Evolutionary conservation across 2,329 filamentous ascomycete species (phyloP), one percentile per base, ranked within the genome.

Genomic region (Aspergillus oerlinghausenensis): DNA sequence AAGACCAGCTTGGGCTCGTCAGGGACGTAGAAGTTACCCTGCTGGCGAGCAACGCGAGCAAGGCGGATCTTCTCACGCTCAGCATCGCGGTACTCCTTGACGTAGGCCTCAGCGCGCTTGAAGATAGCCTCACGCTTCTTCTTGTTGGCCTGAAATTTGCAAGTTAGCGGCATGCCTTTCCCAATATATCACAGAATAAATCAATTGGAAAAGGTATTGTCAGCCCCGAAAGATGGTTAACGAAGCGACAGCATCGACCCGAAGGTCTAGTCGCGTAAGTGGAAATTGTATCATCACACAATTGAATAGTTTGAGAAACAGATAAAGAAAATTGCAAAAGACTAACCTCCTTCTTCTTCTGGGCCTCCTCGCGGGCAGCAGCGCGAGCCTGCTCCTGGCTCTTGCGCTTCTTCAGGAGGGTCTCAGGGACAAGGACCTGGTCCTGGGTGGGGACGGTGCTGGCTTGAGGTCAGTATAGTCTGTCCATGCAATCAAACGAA

Each of bases 341-440:
- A 86, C 90, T 78, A 79, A 97, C 94, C 84, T 90, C 85, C 84
- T 94, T 94, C 80, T 87, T 89, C 85, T 96, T 89, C 80, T 92
- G 85, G 67, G 86, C 78, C 73, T 90, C 89, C 66, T 89, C 84
- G 69, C 84, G 80, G 77, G 88, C 88, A 82, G 93, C 90, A 79
- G 94, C 92, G 79, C 92, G 90, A 78, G 92, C 92, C 88, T 97
- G 96, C 88, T 99, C 94, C 84, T 97, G 93, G 80, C 87, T 91
- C 92, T 99, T 99, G 84, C 94, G 90, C 91, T 99, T 99, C 90
- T 99, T 99, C 80, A 99, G 87, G 75, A 99, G 90, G 73, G 94
- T 99, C 90, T 99, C 94, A 71, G 94, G 94, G 77, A 97, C 91
- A 79, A 97, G 85, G 79, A 99, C 87, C 80, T 97, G 89, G 80